Evolutionary conservation across 805 yeast species (phyloP), one percentile per base, ranked within the genome.

Genomic region (Candida bentonensis): DNA sequence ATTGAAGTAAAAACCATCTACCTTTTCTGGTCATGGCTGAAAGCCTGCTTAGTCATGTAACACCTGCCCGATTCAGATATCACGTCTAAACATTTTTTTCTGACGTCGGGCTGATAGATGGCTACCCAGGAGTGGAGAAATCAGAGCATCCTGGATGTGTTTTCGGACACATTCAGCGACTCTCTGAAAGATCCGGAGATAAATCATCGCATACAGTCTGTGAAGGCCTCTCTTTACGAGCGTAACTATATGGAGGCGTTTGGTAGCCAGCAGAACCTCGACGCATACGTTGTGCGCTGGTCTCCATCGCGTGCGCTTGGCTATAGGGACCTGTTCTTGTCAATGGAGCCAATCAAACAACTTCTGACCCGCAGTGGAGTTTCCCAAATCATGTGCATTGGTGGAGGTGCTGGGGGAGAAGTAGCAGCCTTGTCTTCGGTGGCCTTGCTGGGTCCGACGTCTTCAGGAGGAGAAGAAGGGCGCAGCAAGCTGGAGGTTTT

Each of bases 341-440:
- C 72, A 13, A 62, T 80, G 23, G 61, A 59, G 3, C 69, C 69
- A 2, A 58, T 77, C 7, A 56, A 60, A 39, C 57, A 62, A 2
- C 30, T 70, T 21, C 54, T 74, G n/a, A 41, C 40, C 26, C 46
- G 51, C 3, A 17, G 21, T n/a, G 15, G 13, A 17, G 23, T 22
- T 15, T 20, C 63, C 2, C 59, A 68, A 4, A 73, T 79, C 0
- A 58, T 85, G 27, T 74, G 80, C 52, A 68, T 87, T 28, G 96
- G 95, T 17, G 95, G 94, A 21, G 96, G 96, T 27, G 95, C 95
- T 0, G 84, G 89, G 3, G 83, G 86, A 2, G 96, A 86, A 57
- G 61, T 85, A 21, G 73, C 74, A 5, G 83, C 75, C 0, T 55
- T 84, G 39, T 74, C 76, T 1, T 69, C 87, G 15, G 64, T 82